A percentile compares a stretch with the other conserved stretches of the same genome.
Evolutionary conservation across 257 asterid species (phyloP).

Genomic region (Primulina huaijiensis): DNA sequence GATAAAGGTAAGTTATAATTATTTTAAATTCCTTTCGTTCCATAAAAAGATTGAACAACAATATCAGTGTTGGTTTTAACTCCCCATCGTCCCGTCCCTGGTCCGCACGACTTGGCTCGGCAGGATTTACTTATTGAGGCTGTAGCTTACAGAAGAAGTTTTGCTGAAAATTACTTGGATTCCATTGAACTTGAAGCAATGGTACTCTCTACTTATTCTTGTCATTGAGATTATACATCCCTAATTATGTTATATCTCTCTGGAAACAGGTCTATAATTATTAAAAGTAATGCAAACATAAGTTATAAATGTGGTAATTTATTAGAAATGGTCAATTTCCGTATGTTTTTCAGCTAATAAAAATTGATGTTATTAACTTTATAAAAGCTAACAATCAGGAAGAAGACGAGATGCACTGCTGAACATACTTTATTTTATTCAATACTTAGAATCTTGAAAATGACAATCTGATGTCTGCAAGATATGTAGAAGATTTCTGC

Average conservation of each 20-base stretch:
- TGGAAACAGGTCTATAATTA: neutral
- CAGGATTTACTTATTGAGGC: constrained; percentile 74
- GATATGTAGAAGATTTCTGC: too few species aligned
- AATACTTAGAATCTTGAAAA: too few species aligned
- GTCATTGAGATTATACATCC: constrained; percentile 5
- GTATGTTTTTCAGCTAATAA: neutral
- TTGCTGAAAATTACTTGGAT: constrained; percentile 61
- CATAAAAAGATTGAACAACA: constrained; percentile 14
- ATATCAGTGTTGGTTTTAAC: constrained; percentile 20
- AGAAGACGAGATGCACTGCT: too few species aligned
- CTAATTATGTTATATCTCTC: constrained; percentile 11
- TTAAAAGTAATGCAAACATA: neutral
- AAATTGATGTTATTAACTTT: too few species aligned
- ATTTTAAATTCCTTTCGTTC: constrained; percentile 22
- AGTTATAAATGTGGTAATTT: constrained; percentile 1
- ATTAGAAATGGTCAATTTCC: neutral
- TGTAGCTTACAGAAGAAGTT: constrained; percentile 59
- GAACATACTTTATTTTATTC: too few species aligned
- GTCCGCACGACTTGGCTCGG: constrained; percentile 23
- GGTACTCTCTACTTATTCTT: constrained; percentile 41
- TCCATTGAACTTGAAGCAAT: constrained; percentile 65
- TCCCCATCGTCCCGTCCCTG: constrained; percentile 25
- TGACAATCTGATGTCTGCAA: too few species aligned
- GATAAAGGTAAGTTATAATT: constrained; percentile 50
- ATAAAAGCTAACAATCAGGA: too few species aligned